These are phyloP conservation scores for Pseudopyrenochaeta lycopersici DNA, from an alignment of 2,329 filamentous ascomycete species.

Conservation along the genomic window DNA sequence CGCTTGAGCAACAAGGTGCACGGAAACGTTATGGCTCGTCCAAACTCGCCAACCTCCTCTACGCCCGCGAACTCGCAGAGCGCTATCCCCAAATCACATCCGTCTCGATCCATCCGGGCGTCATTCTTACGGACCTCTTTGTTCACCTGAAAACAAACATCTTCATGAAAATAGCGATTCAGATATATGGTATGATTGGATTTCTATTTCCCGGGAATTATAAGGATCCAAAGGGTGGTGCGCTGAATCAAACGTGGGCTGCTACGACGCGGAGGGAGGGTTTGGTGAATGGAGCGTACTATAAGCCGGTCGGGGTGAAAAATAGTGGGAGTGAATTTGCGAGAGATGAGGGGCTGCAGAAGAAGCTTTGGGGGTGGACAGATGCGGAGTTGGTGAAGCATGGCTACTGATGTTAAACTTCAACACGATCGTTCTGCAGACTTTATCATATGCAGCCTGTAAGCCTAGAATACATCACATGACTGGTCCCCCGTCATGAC, in stretches of 20 bases:
- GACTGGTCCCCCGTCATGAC: too few relatives aligned
- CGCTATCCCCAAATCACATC: conserved; percentile 57
- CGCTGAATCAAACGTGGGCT: conserved; percentile 56
- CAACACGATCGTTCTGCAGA: too few relatives aligned
- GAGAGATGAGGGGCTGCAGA: conserved; percentile 42
- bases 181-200: conserved; percentile 35
- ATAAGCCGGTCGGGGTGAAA: conserved; percentile 44
- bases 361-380: conserved; percentile 51
- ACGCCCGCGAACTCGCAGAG: conserved; percentile 52
- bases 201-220: conserved; percentile 42
- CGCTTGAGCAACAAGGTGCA: conserved; percentile 40
- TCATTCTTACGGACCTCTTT: conserved; percentile 58
- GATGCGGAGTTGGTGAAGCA: conserved; percentile 45
- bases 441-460: too few relatives aligned
- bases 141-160: conserved; percentile 27
- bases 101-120: conserved; percentile 59
- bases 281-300: conserved; percentile 55
- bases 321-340: conserved; percentile 31
- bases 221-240: conserved; percentile 41
- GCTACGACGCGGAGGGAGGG: conserved; percentile 43
- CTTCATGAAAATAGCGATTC: conserved; percentile 33
- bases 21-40: conserved; percentile 57
- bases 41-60: conserved; percentile 62
- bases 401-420: conserved; percentile 43
- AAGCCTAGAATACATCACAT: too few relatives aligned